Evolutionary conservation across 1,284 basidiomycete species (phyloP).

Genomic region (Pascua sp.): DNA sequence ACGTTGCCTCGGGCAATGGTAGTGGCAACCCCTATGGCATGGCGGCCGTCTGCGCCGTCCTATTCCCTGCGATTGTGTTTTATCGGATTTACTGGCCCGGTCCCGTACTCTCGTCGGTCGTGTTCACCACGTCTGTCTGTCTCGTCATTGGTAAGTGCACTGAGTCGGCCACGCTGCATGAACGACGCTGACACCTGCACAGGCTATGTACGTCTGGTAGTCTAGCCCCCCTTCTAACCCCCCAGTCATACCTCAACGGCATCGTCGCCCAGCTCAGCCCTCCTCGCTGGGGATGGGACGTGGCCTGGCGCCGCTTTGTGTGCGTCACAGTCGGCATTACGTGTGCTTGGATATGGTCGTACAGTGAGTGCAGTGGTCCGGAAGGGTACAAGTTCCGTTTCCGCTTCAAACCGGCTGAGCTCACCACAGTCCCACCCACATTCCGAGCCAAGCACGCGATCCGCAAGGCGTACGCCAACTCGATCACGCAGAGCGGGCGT

Average conservation of each 20-base stretch:
- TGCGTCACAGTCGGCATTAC: conserved; percentile 46
- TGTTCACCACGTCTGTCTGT: conserved; percentile 67
- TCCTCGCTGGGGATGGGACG: conserved; percentile 50
- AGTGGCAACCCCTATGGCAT: conserved; percentile 68
- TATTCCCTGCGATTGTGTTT: conserved; percentile 61
- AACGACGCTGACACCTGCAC: too few relatives aligned
- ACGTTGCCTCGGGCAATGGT: conserved; percentile 65
- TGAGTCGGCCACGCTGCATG: too few relatives aligned
- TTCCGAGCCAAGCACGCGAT: conserved; percentile 48
- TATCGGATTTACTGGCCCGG: conserved; percentile 69
- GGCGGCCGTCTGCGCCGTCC: conserved; percentile 64
- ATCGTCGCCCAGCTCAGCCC: conserved; percentile 39
- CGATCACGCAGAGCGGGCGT: conserved; percentile 46
- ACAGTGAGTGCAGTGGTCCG: too few relatives aligned
- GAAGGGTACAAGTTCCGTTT: too few relatives aligned
- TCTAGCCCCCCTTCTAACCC: too few relatives aligned
- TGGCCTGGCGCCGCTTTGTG: conserved; percentile 52
- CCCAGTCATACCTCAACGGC: conserved; percentile 50
- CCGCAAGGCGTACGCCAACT: conserved; percentile 46
- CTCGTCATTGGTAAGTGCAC: conserved; percentile 72
- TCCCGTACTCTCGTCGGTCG: conserved; percentile 65
- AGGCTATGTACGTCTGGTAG: too few relatives aligned
- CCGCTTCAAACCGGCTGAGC: background rate
- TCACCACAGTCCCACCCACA: conserved; percentile 46
- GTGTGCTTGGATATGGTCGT: conserved; percentile 42